These are phyloP conservation scores for Yarrowia galli DNA, from an alignment of 1,139 yeast species.

Conservation along the genomic window DNA sequence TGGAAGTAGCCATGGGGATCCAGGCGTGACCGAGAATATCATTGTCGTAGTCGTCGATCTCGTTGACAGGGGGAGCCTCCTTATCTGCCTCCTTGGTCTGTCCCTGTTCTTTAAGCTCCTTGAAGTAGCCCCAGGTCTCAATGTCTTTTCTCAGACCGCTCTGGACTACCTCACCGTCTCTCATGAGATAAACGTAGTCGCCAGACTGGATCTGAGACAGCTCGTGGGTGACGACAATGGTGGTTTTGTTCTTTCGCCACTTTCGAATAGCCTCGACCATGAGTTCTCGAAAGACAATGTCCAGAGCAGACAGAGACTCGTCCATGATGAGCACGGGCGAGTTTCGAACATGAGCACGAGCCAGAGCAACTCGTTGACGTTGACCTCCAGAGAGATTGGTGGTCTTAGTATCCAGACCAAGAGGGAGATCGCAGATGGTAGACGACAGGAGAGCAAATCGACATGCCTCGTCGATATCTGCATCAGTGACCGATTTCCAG, in stretches of 20 bases:
- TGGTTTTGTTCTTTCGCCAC: slow-evolving; percentile 75
- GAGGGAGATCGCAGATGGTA: slow-evolving; percentile 55
- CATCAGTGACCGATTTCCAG: slow-evolving; percentile 45
- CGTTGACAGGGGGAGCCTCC: background rate
- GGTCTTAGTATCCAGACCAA: slow-evolving; percentile 63
- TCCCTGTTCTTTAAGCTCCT: slow-evolving; percentile 17
- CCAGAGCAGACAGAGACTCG: slow-evolving; percentile 86
- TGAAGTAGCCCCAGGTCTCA: slow-evolving; percentile 41
- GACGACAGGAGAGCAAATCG: slow-evolving; percentile 56
- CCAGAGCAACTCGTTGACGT: slow-evolving; percentile 78
- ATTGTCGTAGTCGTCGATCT: slow-evolving; percentile 5
- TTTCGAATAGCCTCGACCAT: slow-evolving; percentile 59
- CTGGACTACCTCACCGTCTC: slow-evolving; percentile 62
- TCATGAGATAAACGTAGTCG: slow-evolving; percentile 66
- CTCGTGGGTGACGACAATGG: slow-evolving; percentile 84
- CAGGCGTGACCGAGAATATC: background rate
- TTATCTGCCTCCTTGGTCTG: background rate
- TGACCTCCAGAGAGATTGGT: slow-evolving; percentile 87
- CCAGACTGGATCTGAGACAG: slow-evolving; percentile 59
- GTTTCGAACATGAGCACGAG: slow-evolving; percentile 77
- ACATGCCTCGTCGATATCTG: slow-evolving; percentile 57
- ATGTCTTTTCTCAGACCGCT: slow-evolving; percentile 55
- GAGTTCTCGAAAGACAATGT: slow-evolving; percentile 56
- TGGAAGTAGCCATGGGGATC: background rate
- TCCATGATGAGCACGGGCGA: slow-evolving; percentile 80